Evolutionary conservation across 768 basidiomycete species (phyloP).

Genomic region (Mycena olivaceomarginata): DNA sequence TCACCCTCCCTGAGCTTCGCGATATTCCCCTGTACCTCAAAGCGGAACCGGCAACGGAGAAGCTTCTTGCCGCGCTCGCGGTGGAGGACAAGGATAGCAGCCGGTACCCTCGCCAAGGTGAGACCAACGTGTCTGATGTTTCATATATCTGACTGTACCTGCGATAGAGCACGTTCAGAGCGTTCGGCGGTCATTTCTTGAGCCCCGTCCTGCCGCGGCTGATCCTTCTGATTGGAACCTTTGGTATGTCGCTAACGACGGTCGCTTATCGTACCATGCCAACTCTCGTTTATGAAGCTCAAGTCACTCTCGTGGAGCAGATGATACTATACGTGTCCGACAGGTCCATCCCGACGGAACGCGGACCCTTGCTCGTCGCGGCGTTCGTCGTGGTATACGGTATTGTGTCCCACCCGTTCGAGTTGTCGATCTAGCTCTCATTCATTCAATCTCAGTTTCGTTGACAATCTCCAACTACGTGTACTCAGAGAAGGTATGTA

Average conservation of each 20-base stretch:
- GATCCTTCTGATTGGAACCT: slow-evolving; percentile 9
- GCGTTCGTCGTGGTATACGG: slow-evolving; percentile 27
- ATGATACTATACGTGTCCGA: slow-evolving; percentile 29
- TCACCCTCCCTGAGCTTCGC: slow-evolving; percentile 32
- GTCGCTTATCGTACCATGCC: neutral
- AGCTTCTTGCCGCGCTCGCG: slow-evolving; percentile 32
- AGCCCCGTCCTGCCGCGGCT: slow-evolving; percentile 28
- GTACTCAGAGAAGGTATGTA: slow-evolving; percentile 12
- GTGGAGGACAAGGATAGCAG: slow-evolving; percentile 12
- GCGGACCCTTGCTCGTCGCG: slow-evolving; percentile 14
- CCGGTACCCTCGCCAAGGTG: slow-evolving; percentile 23
- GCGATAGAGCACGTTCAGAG: slow-evolving; percentile 22
- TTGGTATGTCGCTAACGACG: slow-evolving; percentile 4
- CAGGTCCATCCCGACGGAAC: slow-evolving; percentile 29
- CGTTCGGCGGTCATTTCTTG: slow-evolving; percentile 13
- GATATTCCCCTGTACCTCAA: slow-evolving; percentile 25
- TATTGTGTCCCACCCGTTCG: neutral
- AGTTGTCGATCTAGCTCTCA: no score
- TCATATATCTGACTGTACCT: neutral
- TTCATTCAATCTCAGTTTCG: neutral
- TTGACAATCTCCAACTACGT: slow-evolving; percentile 20
- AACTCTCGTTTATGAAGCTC: neutral
- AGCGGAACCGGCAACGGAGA: slow-evolving; percentile 30
- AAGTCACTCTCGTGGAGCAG: slow-evolving; percentile 31
- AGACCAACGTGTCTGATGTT: neutral